Percentiles rank a stretch among this genome's conserved stretches.
These are phyloP conservation scores for Beauveria scarabaeidicola DNA, from an alignment of 2,329 filamentous ascomycete genomes.

Conservation along the genomic window DNA sequence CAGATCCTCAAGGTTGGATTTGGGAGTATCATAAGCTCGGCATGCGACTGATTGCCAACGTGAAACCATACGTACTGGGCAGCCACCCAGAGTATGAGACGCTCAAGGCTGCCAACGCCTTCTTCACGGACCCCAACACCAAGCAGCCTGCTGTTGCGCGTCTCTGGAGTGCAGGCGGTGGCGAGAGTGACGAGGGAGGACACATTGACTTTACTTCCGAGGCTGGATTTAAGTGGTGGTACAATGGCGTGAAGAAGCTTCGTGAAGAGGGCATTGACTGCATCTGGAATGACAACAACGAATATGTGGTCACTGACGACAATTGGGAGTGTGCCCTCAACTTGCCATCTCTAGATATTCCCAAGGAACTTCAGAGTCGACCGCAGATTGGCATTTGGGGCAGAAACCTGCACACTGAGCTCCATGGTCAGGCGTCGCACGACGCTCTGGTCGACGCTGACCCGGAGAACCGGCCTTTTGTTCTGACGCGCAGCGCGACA, in stretches of 20 bases:
- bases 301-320: conserved; percentile 60
- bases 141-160: conserved; percentile 46
- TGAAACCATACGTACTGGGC: conserved; percentile 63
- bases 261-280: conserved; percentile 58
- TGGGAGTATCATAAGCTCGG: conserved; percentile 53
- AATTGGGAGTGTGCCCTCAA: conserved; percentile 55
- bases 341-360: conserved; percentile 25
- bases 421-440: conserved; percentile 63
- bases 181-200: conserved; percentile 59
- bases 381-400: conserved; percentile 60
- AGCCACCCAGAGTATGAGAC: conserved; percentile 59
- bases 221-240: conserved; percentile 63
- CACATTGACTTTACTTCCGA: conserved; percentile 67
- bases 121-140: conserved; percentile 55
- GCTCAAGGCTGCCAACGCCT: conserved; percentile 47
- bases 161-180: conserved; percentile 65
- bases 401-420: conserved; percentile 58
- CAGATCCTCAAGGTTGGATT: conserved; percentile 56
- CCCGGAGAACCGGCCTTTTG: conserved; percentile 54
- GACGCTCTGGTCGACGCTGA: conserved; percentile 53
- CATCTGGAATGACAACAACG: conserved; percentile 76
- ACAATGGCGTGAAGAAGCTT: conserved; percentile 54
- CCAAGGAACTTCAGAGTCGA: conserved; percentile 26
- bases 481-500: conserved; percentile 62
- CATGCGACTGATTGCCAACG: conserved; percentile 60